Evolutionary conservation across 345 rosid genomes (phyloP), one percentile per base, ranked within the genome.

Genomic region (Gossypium arboreum): DNA sequence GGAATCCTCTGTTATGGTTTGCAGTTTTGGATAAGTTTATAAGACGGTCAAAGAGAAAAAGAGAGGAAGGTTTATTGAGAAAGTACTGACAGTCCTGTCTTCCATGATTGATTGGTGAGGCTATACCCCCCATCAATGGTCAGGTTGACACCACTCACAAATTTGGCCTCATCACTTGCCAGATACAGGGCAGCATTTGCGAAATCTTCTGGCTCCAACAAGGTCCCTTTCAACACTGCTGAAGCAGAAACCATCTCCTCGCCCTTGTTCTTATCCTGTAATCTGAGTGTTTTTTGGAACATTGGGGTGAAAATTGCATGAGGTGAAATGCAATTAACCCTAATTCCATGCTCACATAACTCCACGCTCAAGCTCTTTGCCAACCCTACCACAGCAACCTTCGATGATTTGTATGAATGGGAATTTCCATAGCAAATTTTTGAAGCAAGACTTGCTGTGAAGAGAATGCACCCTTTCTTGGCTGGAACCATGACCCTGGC

Each of bases 151-250:
- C 89, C 91, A 34, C 84, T 89, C 0, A 89, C 12, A 16, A 85
- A 89, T 62, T 79, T 85, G 0, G 79, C 81, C 67, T 89, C 93
- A 12, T 87, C 89, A 47, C 93, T 78, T 0, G 83, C 86, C 55
- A 89, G 61, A 78, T 66, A 87, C 67, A 87, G 74, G 7, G 88
- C 88, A 0, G 87, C 88, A 67, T 85, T 76, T 1, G 90, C 89
- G 6, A 85, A 62, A 70, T 89, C 92, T 39, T 83, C 82, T 0
- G 86, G 75, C 68, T 82, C 80, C 11, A 87, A 71, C 0, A 79
- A 73, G 75, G 82, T 81, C 27, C 84, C 89, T 44, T 87, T 89
- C 2, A 89, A 43, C 16, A 73, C 82, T 0, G 82, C 87, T 0
- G 25, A 0, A 0, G 20, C 41, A 25, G 41, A 10, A 79, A 79